A percentile compares a stretch with the other conserved stretches of the same genome.
These are phyloP conservation scores for Paramecium sexaurelia DNA, from an alignment of 73 alveolate genomes.

Conservation along the genomic window DNA sequence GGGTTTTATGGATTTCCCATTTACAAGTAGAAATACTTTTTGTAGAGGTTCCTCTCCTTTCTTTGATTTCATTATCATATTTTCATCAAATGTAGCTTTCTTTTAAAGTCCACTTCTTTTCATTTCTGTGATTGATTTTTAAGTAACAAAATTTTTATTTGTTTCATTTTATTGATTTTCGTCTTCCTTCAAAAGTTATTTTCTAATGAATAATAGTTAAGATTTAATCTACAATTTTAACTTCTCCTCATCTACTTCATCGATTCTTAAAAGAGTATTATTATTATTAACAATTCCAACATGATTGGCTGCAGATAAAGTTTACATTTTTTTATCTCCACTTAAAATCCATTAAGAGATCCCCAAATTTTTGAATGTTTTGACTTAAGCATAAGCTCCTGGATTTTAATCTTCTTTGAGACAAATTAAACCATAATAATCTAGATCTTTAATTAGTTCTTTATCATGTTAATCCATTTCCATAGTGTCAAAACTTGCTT, in stretches of 20 bases:
- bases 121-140: not conserved
- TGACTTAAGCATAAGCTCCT: not conserved
- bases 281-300: slow-evolving; percentile 42
- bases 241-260: slow-evolving; percentile 47
- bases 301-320: slow-evolving; percentile 29
- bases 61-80: slow-evolving; percentile 21
- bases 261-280: slow-evolving; percentile 5
- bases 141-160: not conserved
- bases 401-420: slow-evolving; percentile 30
- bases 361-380: not conserved
- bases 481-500: slow-evolving; percentile 15
- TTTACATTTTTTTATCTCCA: slow-evolving; percentile 42
- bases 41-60: slow-evolving; percentile 46
- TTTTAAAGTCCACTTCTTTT: slow-evolving; percentile 4
- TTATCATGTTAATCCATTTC: not conserved
- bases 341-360: slow-evolving; percentile 45
- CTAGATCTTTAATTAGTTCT: slow-evolving; percentile 23
- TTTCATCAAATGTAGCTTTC: slow-evolving; percentile 41
- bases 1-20: slow-evolving; percentile 22
- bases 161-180: slow-evolving; percentile 2
- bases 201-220: not conserved
- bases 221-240: slow-evolving; percentile 49
- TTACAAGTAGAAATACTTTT: not conserved
- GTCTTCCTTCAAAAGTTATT: slow-evolving; percentile 25
- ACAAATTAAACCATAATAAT: slow-evolving; percentile 47